Conservation (phyloP, 192 early-diverging fungal species). For the Backusella australiensis region DNA sequence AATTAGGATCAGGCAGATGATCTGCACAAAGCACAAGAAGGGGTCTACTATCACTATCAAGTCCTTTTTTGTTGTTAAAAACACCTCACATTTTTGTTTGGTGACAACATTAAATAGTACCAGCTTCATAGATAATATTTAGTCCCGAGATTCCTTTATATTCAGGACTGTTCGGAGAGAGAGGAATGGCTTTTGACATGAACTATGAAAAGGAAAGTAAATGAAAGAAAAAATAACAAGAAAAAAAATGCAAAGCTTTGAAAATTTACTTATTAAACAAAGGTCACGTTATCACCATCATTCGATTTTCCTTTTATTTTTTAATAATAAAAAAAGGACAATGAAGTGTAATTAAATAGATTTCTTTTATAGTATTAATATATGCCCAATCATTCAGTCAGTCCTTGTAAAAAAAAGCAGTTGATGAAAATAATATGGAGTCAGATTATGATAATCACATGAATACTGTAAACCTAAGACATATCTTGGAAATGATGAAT, state of each 20-base stretch:
- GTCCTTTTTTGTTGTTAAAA: conserved; percentile 49
- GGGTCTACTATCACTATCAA: conserved; percentile 81
- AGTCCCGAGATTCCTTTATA: conserved; percentile 34
- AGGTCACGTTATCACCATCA: background rate
- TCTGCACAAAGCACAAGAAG: conserved; percentile 84
- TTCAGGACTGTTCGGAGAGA: conserved; percentile 48
- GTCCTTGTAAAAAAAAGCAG: background rate
- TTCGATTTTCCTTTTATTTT: too few relatives aligned
- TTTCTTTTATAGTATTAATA: background rate
- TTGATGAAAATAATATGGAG: too few relatives aligned
- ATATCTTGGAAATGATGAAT: background rate
- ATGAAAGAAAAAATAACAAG: background rate
- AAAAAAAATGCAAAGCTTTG: background rate
- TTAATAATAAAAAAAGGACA: too few relatives aligned
- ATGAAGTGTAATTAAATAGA: too few relatives aligned
- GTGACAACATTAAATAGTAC: conserved; percentile 11
- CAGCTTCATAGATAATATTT: conserved; percentile 42
- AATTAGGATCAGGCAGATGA: conserved; percentile 79
- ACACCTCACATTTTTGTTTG: background rate
- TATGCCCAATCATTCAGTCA: background rate
- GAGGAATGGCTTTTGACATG: conserved; percentile 20
- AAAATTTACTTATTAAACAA: background rate
- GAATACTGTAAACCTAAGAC: background rate
- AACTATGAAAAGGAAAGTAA: background rate
- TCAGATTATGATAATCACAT: background rate